phyloP scores from a whole-genome alignment of 805 yeast genomes.

The Saturnispora quitensis region DNA sequence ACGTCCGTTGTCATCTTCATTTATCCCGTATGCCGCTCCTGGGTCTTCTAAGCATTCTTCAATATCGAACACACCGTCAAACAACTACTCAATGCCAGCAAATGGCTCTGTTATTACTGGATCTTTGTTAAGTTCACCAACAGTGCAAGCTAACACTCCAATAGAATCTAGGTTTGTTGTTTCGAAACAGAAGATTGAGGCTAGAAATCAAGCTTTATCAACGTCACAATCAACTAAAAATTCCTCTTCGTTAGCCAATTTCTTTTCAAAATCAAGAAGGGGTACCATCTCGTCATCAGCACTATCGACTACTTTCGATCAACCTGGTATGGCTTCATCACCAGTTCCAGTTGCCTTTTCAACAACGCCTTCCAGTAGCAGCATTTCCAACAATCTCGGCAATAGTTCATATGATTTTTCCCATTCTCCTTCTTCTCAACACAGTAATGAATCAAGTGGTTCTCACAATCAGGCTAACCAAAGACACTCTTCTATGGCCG shows the following conservation, averaged over 20 bases:
- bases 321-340: conserved; percentile 21
- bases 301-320: conserved; percentile 15
- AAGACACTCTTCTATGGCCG: conserved; percentile 73
- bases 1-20: not conserved
- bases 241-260: conserved; percentile 40
- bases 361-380: conserved; percentile 5
- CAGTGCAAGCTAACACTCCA: conserved; percentile 42
- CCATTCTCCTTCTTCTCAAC: conserved; percentile 26
- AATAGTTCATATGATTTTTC: conserved; percentile 5
- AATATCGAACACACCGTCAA: conserved; percentile 9
- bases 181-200: conserved; percentile 62
- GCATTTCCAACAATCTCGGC: not conserved
- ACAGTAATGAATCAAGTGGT: conserved; percentile 21
- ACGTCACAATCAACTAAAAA: conserved; percentile 22
- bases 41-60: conserved; percentile 38
- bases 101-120: conserved; percentile 53
- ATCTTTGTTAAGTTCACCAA: conserved; percentile 64
- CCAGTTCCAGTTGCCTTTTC: conserved; percentile 15
- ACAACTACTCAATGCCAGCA: conserved; percentile 34
- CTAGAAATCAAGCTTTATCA: conserved; percentile 21
- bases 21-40: conserved; percentile 63
- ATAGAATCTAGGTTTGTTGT: conserved; percentile 85
- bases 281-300: conserved; percentile 17
- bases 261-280: conserved; percentile 40
- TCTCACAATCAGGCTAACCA: conserved; percentile 28